Evolutionary conservation across 306 rosid genomes (phyloP).

Genomic region (Sophora flavescens): DNA sequence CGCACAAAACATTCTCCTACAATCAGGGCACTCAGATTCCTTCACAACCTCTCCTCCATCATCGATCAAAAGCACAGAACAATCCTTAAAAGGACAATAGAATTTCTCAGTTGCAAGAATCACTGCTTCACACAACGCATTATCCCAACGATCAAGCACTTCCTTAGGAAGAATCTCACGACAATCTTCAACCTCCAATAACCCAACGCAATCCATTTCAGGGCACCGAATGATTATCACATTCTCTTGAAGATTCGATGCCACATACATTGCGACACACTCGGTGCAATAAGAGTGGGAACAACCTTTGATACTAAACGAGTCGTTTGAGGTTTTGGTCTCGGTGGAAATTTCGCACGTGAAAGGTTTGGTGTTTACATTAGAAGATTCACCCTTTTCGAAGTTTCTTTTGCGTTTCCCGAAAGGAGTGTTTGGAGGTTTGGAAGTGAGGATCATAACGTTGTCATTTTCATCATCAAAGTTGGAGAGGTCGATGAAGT

Average conservation of each 20-base stretch:
- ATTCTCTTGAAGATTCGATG: conserved; percentile 45
- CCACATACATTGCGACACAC: conserved; percentile 46
- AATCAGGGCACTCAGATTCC: conserved; percentile 50
- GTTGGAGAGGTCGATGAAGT: conserved; percentile 1
- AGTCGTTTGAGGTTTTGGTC: conserved; percentile 23
- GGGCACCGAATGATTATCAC: conserved; percentile 50
- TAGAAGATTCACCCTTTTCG: conserved; percentile 38
- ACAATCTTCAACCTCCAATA: conserved; percentile 45
- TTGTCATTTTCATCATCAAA: conserved; percentile 37
- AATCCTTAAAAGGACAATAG: conserved; percentile 55
- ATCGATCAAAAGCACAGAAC: conserved; percentile 50
- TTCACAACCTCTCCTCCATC: conserved; percentile 39
- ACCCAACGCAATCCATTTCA: conserved; percentile 42
- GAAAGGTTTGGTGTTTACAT: neutral
- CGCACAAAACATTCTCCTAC: conserved; percentile 54
- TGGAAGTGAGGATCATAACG: conserved; percentile 41
- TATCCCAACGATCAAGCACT: conserved; percentile 58
- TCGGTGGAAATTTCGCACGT: conserved; percentile 54
- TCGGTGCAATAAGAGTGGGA: conserved; percentile 41
- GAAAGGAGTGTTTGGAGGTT: neutral
- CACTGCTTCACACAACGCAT: conserved; percentile 48
- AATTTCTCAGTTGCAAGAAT: conserved; percentile 41
- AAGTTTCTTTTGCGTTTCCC: neutral
- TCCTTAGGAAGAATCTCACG: conserved; percentile 32
- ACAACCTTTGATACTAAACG: conserved; percentile 43